Base-by-base conservation (phyloP, 257 asterid genomes). In the Solanum pimpinellifolium region DNA sequence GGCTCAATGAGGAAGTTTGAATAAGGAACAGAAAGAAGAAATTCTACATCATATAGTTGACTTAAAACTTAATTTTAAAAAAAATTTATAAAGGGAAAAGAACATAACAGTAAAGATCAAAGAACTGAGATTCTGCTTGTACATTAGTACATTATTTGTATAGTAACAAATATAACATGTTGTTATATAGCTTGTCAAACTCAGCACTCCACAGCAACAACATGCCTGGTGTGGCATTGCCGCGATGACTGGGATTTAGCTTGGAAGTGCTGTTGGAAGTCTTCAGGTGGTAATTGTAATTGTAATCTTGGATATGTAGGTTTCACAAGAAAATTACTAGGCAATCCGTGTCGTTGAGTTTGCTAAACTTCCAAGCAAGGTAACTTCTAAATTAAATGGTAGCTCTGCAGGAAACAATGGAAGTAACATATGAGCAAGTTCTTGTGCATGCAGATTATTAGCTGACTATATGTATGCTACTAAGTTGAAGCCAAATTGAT, bases 151-250 rank as follows among this genome's bases (percentile, higher is more conserved):
- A 7, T 29, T 29, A 68, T 68, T 68, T 68, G 75, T 68, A 69
- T 29, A 6, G 23, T 29, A 29, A 29, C 41, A 3, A 69, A 14
- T 15, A 69, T 69, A 29, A 69, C 7, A 4, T 2, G 60, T 25
- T 25, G 27, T 25, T 25, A 25, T 1, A 35, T 35, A 35, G 39
- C 7, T 35, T 35, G 39, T 35, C 39, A 35, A 35, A 35, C 39
- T 5, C 39, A 7, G 1, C 39, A 35, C 1, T 5, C 7, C 39
- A 35, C 39, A 35, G 7, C 6, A 35, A 35, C 39, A 35, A 35
- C 39, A 65, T 93, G 94, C n/a, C 90, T 93, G 20, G 92, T 89
- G 92, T 89, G 3, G 9, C 5, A 59, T 89, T 89, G 3, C 94
- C 95, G 39, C 39, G 39, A 4, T 70, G 18, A 2, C 41, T 69